Evolutionary conservation across 2,329 filamentous ascomycete genomes (phyloP).

Genomic region (Calonectria multiphialidica): DNA sequence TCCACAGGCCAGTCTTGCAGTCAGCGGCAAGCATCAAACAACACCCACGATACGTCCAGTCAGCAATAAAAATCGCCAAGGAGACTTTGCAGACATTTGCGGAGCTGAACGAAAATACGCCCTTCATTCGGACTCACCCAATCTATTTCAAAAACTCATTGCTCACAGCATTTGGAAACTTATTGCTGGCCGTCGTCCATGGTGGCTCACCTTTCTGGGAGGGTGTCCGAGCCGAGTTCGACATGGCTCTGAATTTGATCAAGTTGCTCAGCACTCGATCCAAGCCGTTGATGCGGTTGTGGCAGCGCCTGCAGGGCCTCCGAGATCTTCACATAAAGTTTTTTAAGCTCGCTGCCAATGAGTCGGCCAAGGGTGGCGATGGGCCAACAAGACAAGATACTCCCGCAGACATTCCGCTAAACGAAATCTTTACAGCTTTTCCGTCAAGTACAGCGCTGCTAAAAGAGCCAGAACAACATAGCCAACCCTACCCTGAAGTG

Average conservation of each 20-base stretch:
- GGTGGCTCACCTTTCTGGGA: neutral
- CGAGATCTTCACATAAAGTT: no score
- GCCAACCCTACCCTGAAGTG: no score
- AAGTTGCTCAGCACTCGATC: slow-evolving; percentile 7
- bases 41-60: neutral
- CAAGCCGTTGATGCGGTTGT: neutral
- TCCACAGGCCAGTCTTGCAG: slow-evolving; percentile 6
- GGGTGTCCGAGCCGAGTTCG: neutral
- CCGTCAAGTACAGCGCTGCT: no score
- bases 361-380: no score
- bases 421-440: no score
- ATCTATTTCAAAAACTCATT: slow-evolving; percentile 13
- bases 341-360: no score
- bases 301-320: slow-evolving; percentile 9
- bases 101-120: neutral
- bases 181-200: neutral
- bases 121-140: neutral
- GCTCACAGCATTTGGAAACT: slow-evolving; percentile 2
- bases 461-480: no score
- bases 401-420: no score
- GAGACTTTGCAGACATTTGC: neutral
- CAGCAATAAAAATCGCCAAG: neutral
- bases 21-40: neutral
- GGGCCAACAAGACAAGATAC: no score
- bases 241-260: slow-evolving; percentile 1